Conservation (phyloP, 106 monocot genomes). For the Dactylorhiza incarnata region DNA sequence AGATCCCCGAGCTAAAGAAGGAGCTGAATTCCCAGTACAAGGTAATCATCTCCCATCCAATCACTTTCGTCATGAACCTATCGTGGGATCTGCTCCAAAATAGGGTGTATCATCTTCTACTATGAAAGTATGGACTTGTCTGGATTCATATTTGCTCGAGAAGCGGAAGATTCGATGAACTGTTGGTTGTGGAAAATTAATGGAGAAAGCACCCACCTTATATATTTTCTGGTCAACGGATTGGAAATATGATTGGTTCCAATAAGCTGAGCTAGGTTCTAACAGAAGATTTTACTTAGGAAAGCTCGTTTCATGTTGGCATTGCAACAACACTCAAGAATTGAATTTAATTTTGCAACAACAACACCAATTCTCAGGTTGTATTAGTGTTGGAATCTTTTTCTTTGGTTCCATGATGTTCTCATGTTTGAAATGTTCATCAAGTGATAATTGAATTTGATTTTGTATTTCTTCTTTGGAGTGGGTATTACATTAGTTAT, state of each 20-base stretch:
- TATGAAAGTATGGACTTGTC: neutral
- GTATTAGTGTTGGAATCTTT: neutral
- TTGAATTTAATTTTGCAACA: too few relatives aligned
- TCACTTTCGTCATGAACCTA: conserved; percentile 6
- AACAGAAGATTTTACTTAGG: too few relatives aligned
- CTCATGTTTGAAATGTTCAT: neutral
- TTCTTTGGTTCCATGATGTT: neutral
- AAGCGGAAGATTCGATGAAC: neutral
- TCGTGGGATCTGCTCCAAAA: neutral
- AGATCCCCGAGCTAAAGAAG: conserved; percentile 99
- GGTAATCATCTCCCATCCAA: conserved; percentile 22
- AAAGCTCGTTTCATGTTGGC: too few relatives aligned
- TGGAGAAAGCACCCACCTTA: neutral
- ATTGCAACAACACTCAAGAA: too few relatives aligned
- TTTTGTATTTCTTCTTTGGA: neutral
- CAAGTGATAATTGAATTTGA: neutral
- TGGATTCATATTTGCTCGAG: neutral
- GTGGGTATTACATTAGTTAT: neutral
- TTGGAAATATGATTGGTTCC: neutral
- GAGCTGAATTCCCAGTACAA: conserved; percentile 99
- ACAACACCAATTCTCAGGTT: neutral
- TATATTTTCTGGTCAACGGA: neutral
- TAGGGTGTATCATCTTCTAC: neutral
- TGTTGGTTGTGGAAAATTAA: neutral
- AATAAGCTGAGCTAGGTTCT: neutral